Conservation (phyloP, 2,329 filamentous ascomycete species). For the Apiospora aurea region DNA sequence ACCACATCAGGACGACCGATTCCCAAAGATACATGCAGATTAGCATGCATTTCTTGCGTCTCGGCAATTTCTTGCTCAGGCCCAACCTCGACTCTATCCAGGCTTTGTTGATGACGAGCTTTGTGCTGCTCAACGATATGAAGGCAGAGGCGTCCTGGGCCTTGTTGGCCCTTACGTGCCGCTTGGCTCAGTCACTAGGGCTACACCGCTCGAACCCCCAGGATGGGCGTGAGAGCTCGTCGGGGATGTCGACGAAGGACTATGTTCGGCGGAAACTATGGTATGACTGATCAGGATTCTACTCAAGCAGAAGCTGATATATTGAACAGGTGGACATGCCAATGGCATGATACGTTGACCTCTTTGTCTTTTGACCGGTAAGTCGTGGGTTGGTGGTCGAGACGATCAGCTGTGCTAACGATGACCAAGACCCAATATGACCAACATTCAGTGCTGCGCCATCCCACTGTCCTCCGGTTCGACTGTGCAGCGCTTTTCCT, state of each 20-base stretch:
- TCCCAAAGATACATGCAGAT: constrained; percentile 69
- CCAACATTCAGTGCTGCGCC: constrained; percentile 63
- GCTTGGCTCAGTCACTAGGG: constrained; percentile 70
- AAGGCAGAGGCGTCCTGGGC: constrained; percentile 74
- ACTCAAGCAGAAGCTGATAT: not conserved
- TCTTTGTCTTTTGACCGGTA: constrained; percentile 71
- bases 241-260: constrained; percentile 58
- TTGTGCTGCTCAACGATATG: constrained; percentile 73
- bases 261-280: constrained; percentile 63
- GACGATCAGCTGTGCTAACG: constrained; percentile 5
- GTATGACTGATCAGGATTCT: constrained; percentile 42
- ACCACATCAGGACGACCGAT: constrained; percentile 65
- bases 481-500: constrained; percentile 58
- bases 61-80: constrained; percentile 69
- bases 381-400: constrained; percentile 30
- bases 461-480: constrained; percentile 55
- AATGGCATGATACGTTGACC: constrained; percentile 72
- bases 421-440: constrained; percentile 63
- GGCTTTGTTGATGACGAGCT: constrained; percentile 67
- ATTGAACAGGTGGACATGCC: constrained; percentile 60
- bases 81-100: constrained; percentile 72
- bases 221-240: constrained; percentile 53
- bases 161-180: constrained; percentile 67
- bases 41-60: constrained; percentile 69
- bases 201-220: constrained; percentile 58